Conservation (phyloP, 23 red algal genomes). For the Gracilaria domingensis region DNA sequence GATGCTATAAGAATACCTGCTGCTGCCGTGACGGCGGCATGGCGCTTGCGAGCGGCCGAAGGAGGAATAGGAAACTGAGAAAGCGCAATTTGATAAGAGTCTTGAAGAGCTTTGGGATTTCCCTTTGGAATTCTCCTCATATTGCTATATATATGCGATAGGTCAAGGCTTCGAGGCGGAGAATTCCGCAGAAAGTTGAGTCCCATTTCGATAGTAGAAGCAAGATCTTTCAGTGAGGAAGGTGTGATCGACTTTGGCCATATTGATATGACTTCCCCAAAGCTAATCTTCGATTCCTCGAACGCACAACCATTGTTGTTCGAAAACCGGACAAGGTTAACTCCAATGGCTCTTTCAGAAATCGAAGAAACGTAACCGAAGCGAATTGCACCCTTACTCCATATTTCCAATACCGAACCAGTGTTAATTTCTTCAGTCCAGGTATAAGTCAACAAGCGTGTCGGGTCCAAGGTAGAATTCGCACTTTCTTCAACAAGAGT, state of each 20-base stretch:
- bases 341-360: slow-evolving; percentile 29
- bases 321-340: slow-evolving; percentile 15
- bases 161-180: slow-evolving; percentile 52
- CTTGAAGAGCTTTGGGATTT: slow-evolving; percentile 17
- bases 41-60: not conserved
- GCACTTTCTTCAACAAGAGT: not conserved
- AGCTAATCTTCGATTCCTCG: slow-evolving; percentile 44
- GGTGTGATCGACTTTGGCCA: slow-evolving; percentile 37
- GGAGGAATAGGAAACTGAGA: slow-evolving; percentile 17
- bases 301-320: not conserved
- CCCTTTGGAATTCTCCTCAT: slow-evolving; percentile 48
- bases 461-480: not conserved
- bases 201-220: slow-evolving; percentile 15
- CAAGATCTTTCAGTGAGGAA: slow-evolving; percentile 1
- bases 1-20: slow-evolving; percentile 56
- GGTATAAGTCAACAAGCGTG: not conserved
- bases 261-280: slow-evolving; percentile 52
- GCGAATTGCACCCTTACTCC: slow-evolving; percentile 44
- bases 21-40: slow-evolving; percentile 54
- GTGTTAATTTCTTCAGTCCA: slow-evolving; percentile 18
- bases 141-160: slow-evolving; percentile 9
- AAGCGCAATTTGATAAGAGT: slow-evolving; percentile 20
- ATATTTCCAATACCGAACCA: slow-evolving; percentile 41
- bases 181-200: slow-evolving; percentile 35
- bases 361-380: slow-evolving; percentile 40